Evolutionary conservation across 2,329 filamentous ascomycete species (phyloP), one percentile per base, ranked within the genome.

Genomic region (Basipetospora sp.): DNA sequence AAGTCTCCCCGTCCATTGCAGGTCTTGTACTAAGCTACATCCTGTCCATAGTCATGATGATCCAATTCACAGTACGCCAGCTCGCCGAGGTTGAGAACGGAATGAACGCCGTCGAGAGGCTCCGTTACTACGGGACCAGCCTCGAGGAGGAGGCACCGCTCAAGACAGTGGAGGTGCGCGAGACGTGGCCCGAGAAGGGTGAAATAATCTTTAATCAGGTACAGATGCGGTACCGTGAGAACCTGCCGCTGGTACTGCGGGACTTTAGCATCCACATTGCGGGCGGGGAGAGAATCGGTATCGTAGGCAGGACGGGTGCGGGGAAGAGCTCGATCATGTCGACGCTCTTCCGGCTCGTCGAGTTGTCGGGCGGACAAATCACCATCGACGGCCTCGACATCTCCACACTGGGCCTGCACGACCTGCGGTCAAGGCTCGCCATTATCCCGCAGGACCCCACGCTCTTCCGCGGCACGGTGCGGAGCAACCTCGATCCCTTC

Each of bases 61-160:
- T 96, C 45, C 88, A 94, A 53, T 94, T 94, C 57, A 88, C 85
- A 1, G 84, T 96, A 14, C 75, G 90, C 14, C 88, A 96, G 58
- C 68, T 94, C 6, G 88, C 88, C 18, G 88, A 94, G 56, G 85
- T 96, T 8, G 88, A 96, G 57, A 96, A 94, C 59, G 85, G 87
- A 52, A 96, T 96, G 88, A 96, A 94, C 55, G 79, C 87, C 0
- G 90, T 92, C 0, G 88, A 96, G 59, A 79, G 90, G 35, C 67
- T 96, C 25, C 77, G 86, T 53, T 85, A 93, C 62, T 96, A 96
- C 54, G 87, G 84, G 39, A 84, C 74, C 1, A 60, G 83, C 47
- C 71, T 98, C 4, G 86, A 93, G 44, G 80, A 94, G 53, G 90
- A 96, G 56, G 84, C 88, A 0, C 84, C 87, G 0, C 65, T 87